Evolutionary conservation across 2,329 filamentous ascomycete genomes (phyloP).

Genomic region (Botrytis fabae): DNA sequence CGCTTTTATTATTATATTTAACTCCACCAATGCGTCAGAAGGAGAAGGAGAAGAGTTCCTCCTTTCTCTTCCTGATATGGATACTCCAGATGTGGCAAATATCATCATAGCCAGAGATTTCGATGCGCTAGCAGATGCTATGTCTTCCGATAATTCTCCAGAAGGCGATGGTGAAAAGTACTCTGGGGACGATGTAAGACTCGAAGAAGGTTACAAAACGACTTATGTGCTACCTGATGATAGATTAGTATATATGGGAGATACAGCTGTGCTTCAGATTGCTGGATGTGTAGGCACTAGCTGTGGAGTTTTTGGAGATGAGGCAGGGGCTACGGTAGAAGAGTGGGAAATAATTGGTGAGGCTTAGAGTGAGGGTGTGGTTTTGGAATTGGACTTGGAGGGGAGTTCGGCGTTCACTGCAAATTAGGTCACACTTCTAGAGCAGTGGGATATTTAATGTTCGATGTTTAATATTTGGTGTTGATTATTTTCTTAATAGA

Average conservation of each 20-base stretch:
- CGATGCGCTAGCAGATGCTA: neutral
- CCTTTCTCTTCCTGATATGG: neutral
- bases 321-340: slow-evolving; percentile 50
- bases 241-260: slow-evolving; percentile 27
- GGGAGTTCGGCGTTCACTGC: neutral
- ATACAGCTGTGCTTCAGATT: slow-evolving; percentile 44
- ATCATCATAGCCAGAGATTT: neutral
- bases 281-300: slow-evolving; percentile 43
- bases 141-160: neutral
- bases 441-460: neutral
- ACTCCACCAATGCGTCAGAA: neutral
- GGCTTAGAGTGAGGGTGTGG: neutral
- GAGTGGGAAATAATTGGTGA: slow-evolving; percentile 46
- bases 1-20: neutral
- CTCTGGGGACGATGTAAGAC: slow-evolving; percentile 14
- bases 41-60: neutral
- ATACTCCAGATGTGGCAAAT: neutral
- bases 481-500: neutral
- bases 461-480: neutral
- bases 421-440: neutral
- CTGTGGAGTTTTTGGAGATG: slow-evolving; percentile 33
- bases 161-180: neutral
- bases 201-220: slow-evolving; percentile 28
- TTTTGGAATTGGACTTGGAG: neutral
- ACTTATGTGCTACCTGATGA: slow-evolving; percentile 23